Base-by-base conservation (phyloP, 768 basidiomycete species). In the Hortiboletus campestris region DNA sequence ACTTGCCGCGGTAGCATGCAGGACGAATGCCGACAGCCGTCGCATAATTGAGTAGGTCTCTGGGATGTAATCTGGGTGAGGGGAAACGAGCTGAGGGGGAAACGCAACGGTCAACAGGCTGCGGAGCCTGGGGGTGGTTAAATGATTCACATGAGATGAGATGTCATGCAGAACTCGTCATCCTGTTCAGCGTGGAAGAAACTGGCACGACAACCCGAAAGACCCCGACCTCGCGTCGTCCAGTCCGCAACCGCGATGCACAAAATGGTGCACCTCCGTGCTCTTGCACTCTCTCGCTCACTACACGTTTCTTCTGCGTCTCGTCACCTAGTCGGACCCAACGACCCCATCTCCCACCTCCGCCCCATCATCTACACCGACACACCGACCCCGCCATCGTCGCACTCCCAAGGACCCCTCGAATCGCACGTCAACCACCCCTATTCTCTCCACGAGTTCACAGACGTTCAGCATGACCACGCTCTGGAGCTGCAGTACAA, bases 361-460 rank as follows among this genome's bases (percentile, higher is more conserved):
- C 84, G 91, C 2, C 89, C 91, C 4, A 78, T 90, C 53, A 75
- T 92, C 41, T 92, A 93, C 73, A 84, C 86, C 63, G 81, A 85
- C 63, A 74, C 74, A 11, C 75, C 76, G 11, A 64, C 74, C 17
- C 70, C 75, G 4, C 62, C 69, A 16, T 49, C 63, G n/a, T n/a
- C n/a, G 31, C 40, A 41, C 39, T 38, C 55, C 38, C 54, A 57
- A 36, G 69, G 71, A 31, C 65, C 71, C 17, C 70, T 70, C 44
- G 68, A 76, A 16, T 41, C 61, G 41, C 46, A 44, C 43, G 55
- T 59, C 55, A 55, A 62, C 42, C 89, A 91, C 67, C 91, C 90
- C 4, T 93, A 92, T 73, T 91, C 91, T 14, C 82, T 91, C 53
- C 68, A 75, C 54, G 91, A 93, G 68, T 93, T 93, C 71, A 36